Evolutionary conservation across 192 early-diverging fungal species (phyloP).

Genomic region (Cladochytrium replicatum): DNA sequence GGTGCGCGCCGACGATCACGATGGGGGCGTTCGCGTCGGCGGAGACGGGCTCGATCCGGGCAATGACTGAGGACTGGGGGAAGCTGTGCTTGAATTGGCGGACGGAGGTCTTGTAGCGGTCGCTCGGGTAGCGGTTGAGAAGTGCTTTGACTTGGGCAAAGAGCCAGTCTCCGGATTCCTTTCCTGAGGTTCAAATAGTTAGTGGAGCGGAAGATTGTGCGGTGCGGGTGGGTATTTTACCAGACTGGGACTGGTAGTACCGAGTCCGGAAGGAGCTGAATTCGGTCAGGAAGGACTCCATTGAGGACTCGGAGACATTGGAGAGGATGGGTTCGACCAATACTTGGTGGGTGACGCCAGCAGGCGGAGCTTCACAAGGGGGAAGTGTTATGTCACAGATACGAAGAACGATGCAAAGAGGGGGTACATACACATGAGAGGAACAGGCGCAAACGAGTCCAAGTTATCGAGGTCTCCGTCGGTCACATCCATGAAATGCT

Average conservation of each 20-base stretch:
- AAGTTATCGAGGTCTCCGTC: slow-evolving; percentile 44
- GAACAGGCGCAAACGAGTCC: slow-evolving; percentile 2
- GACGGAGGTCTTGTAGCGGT: too few relatives aligned
- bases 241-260: slow-evolving; percentile 73
- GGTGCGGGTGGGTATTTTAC: slow-evolving; percentile 2
- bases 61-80: slow-evolving; percentile 75
- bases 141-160: slow-evolving; percentile 16
- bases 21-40: slow-evolving; percentile 14
- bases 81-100: slow-evolving; percentile 68
- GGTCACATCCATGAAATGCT: slow-evolving; percentile 83
- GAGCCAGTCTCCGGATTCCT: slow-evolving; percentile 29
- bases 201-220: too few relatives aligned
- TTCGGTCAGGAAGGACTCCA: slow-evolving; percentile 56
- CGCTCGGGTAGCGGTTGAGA: too few relatives aligned
- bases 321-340: slow-evolving; percentile 49
- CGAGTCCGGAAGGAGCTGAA: slow-evolving; percentile 83
- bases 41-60: slow-evolving; percentile 58
- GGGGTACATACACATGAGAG: too few relatives aligned
- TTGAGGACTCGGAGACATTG: slow-evolving; percentile 53
- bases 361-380: too few relatives aligned
- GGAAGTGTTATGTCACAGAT: too few relatives aligned
- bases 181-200: too few relatives aligned
- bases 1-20: slow-evolving; percentile 83
- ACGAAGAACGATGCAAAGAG: too few relatives aligned
- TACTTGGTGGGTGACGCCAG: slow-evolving; percentile 36